Evolutionary conservation across 2,329 filamentous ascomycete species (phyloP).

Genomic region (Aspergillus sp.): DNA sequence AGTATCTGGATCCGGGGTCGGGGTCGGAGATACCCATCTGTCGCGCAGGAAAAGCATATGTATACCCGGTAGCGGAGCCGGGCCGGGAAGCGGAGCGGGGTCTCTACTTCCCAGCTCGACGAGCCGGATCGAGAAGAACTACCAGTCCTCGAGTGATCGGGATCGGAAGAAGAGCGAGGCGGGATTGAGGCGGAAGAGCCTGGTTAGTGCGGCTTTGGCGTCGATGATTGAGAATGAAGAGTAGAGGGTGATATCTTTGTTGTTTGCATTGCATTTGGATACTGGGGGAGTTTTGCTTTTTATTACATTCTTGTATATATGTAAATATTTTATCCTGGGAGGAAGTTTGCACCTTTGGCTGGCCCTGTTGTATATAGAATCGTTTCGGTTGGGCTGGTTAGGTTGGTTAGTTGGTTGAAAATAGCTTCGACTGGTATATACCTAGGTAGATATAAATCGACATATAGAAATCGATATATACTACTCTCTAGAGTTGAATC

Average conservation of each 20-base stretch:
- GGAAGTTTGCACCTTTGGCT: too few relatives aligned
- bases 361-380: too few relatives aligned
- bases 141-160: constrained; percentile 24
- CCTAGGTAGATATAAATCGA: too few relatives aligned
- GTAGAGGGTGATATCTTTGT: neutral
- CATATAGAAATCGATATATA: too few relatives aligned
- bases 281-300: too few relatives aligned
- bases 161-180: constrained; percentile 36
- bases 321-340: too few relatives aligned
- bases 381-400: too few relatives aligned
- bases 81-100: constrained; percentile 28
- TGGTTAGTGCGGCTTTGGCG: constrained; percentile 40
- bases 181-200: constrained; percentile 37
- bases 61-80: constrained; percentile 22
- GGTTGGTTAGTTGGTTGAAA: too few relatives aligned
- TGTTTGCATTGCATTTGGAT: too few relatives aligned
- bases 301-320: too few relatives aligned
- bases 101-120: neutral
- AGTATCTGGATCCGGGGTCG: neutral
- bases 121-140: constrained; percentile 36
- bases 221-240: constrained; percentile 30
- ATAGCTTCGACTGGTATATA: too few relatives aligned
- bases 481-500: too few relatives aligned
- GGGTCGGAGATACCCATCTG: neutral
- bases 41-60: constrained; percentile 32